Percentiles rank a stretch among this genome's conserved stretches.
phyloP scores from a whole-genome alignment of 1,284 basidiomycete species.

The Mycena sp. region DNA sequence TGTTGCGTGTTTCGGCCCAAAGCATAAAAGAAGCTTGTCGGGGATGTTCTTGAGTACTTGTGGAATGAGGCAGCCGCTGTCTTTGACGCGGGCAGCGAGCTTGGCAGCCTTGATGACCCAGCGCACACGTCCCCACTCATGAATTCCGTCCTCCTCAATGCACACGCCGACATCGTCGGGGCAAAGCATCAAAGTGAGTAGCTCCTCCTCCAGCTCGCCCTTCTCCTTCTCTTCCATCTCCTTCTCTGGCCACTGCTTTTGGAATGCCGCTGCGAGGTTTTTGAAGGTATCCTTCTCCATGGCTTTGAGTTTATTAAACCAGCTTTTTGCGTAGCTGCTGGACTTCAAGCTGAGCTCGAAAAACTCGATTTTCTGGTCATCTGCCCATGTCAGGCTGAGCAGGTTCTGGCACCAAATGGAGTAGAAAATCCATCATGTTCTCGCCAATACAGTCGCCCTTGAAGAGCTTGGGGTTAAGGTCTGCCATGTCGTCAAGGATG shows the following conservation, averaged over 20 bases:
- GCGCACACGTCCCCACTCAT: too few species aligned
- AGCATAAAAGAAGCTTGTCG: background rate
- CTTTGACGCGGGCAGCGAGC: background rate
- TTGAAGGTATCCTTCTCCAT: background rate
- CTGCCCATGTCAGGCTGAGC: background rate
- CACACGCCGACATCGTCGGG: background rate
- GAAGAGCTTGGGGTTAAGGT: background rate
- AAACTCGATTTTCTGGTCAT: too few species aligned
- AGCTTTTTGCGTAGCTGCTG: background rate
- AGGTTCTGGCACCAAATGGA: background rate
- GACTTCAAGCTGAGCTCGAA: slow-evolving; percentile 9
- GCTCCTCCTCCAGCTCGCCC: background rate
- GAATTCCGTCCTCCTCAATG: slow-evolving; percentile 5
- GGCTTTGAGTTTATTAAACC: background rate
- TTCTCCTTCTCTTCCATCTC: background rate
- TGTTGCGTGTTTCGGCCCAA: background rate
- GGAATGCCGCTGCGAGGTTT: too few species aligned
- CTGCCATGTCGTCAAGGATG: background rate
- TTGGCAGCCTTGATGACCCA: background rate
- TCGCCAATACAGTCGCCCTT: background rate
- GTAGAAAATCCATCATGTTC: background rate
- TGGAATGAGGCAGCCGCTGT: too few species aligned
- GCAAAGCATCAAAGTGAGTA: background rate
- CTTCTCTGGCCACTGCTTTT: too few species aligned
- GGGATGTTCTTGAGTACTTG: background rate